phyloP scores from a whole-genome alignment of 2,329 filamentous ascomycete species.

The Neonectria punicea region DNA sequence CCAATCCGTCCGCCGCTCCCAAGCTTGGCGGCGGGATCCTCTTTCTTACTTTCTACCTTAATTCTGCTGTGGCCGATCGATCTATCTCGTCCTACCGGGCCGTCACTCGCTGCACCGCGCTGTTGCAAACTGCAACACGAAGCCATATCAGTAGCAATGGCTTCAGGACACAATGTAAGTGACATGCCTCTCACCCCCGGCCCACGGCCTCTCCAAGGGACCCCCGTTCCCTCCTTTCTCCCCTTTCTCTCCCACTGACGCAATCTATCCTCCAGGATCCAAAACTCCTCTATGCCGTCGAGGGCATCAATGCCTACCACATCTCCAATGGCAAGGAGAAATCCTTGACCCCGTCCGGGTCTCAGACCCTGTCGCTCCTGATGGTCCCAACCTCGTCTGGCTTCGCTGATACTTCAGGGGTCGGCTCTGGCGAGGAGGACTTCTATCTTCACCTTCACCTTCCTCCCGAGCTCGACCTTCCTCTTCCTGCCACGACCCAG shows the following conservation, averaged over 20 bases:
- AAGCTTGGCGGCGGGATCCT: conserved; percentile 11
- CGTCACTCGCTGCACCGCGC: neutral
- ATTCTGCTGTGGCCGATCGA: neutral
- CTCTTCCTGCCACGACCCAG: conserved; percentile 93
- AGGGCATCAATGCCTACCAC: conserved; percentile 91
- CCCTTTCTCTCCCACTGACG: conserved; percentile 24
- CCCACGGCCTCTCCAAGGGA: neutral
- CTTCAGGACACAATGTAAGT: conserved; percentile 48
- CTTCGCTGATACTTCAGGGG: conserved; percentile 65
- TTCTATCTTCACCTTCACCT: conserved; percentile 97
- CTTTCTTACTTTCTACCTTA: neutral
- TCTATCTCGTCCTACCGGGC: neutral
- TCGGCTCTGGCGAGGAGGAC: conserved; percentile 80
- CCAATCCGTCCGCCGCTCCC: neutral
- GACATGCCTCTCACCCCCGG: neutral
- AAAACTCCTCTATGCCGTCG: conserved; percentile 76
- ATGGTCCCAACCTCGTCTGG: conserved; percentile 94
- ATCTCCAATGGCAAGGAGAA: conserved; percentile 88
- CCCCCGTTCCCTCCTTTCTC: neutral
- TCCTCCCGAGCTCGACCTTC: conserved; percentile 92
- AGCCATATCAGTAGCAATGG: conserved; percentile 36
- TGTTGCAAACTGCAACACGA: neutral
- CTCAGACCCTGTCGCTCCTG: conserved; percentile 90
- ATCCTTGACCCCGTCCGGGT: conserved; percentile 83
- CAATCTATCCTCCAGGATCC: conserved; percentile 58